phyloP scores from a whole-genome alignment of 208 protist genomes.

The Trypanosoma melophagium region DNA sequence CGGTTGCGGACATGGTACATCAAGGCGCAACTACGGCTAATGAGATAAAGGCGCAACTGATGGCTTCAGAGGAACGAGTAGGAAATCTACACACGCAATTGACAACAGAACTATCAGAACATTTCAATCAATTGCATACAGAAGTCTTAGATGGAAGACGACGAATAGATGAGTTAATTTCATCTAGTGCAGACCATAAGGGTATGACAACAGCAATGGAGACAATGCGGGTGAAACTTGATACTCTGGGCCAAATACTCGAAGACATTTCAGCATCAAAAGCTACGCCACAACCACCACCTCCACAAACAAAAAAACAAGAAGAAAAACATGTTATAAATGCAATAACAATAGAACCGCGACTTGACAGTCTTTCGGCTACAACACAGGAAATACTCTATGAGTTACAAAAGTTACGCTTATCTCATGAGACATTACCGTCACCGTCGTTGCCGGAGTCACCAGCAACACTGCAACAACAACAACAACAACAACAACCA shows the following conservation, averaged over 20 bases:
- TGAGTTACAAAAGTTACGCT: constrained; percentile 15
- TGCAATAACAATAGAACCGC: background rate
- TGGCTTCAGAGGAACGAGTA: background rate
- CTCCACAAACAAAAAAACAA: background rate
- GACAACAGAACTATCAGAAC: constrained; percentile 6
- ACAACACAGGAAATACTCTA: constrained; percentile 21
- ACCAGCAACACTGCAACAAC: background rate
- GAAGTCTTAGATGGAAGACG: constrained; percentile 15
- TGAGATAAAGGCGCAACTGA: constrained; percentile 17
- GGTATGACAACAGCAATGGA: constrained; percentile 7
- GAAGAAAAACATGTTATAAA: background rate
- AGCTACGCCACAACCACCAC: background rate
- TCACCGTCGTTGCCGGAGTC: background rate
- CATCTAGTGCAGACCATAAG: constrained; percentile 18
- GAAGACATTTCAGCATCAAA: constrained; percentile 1
- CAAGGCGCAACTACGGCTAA: background rate
- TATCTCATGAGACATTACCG: background rate
- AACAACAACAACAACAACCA: background rate
- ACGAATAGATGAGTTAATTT: constrained; percentile 21
- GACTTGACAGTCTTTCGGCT: constrained; percentile 16
- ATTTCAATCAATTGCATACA: constrained; percentile 7
- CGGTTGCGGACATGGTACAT: constrained; percentile 8
- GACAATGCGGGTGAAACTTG: constrained; percentile 24
- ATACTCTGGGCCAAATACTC: constrained; percentile 13
- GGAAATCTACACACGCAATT: constrained; percentile 7